Base-by-base conservation (phyloP, 768 basidiomycete species). In the Panaeolus cyanescens region DNA sequence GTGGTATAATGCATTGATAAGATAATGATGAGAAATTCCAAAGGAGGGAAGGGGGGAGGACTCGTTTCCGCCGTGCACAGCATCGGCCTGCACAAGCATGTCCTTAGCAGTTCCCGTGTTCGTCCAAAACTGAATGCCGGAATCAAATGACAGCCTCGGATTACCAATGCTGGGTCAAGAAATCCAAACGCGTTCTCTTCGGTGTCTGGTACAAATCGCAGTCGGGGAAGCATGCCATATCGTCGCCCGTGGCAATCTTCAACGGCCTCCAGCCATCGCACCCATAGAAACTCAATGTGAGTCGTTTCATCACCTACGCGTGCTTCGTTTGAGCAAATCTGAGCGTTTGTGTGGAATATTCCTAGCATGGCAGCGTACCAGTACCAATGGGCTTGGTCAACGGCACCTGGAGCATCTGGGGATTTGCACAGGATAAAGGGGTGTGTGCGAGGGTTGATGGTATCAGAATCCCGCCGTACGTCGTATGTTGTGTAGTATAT, bases 391-490 rank as follows among this genome's bases (percentile, higher is more conserved):
- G 36, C 50, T 25, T 56, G 22, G 3, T 61, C 62, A 28, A 61
- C 56, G 15, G 34, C 25, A 5, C 40, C 55, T 15, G 15, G 13
- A 8, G 61, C 57, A 15, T 57, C 56, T 12, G 72, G 65, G 4
- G 66, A 58, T 4, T 28, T 32, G 2, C 76, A 56, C 70, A 79
- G 79, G 22, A 85, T 58, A 32, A 83, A 68, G 1, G 70, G 42
- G 12, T 79, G 75, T 0, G 69, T 75, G 0, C 62, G 42, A 0
- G 77, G 74, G 53, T 82, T 82, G 54, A 85, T 63, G 0, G 68
- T 65, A 61, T 85, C 83, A 58, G 81, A 79, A 8, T 68, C 67
- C 0, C 76, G 72, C 2, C 74, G 71, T 20, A 80, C 57, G 63
- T 83, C 77, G 31, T 73, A 73, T 15, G 67, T 70, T 22, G 72